Evolutionary conservation across 2,329 filamentous ascomycete species (phyloP), one percentile per base, ranked within the genome.

Genomic region (Pseudogymnoascus sp.): DNA sequence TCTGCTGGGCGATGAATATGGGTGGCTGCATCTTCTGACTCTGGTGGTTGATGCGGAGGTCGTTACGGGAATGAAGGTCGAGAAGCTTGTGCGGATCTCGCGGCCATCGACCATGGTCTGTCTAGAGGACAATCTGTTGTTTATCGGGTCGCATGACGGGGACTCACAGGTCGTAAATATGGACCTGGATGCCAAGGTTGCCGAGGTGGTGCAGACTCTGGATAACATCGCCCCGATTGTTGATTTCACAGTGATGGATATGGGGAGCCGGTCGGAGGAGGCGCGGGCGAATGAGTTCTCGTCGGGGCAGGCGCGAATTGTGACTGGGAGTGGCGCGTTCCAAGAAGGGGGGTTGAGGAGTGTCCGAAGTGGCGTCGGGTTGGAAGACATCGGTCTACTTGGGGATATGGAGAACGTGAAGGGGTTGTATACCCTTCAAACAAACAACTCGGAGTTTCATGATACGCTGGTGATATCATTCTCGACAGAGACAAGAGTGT

Each of bases 241-340:
- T 39, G 94, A 99, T 72, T 97, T 99, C 69, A 88, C 90, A 0
- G 85, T 99, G 14, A 96, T 97, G 91, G 94, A 97, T 70, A 89
- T 97, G 81, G 93, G 92, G 0, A 92, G 91, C 68, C 82, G 91
- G 62, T 38, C 38, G 23, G 38, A 38, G 6, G 58, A 60, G 23
- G 23, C 38, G 12, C 58, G 33, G 10, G 58, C 58, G 11, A 95
- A 94, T 69, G 90, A 94, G 65, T 60, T 60, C 19, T 96, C 92
- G 0, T 96, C 93, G 0, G 94, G 94, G 0, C 93, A 99, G 75
- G 92, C 94, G 52, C 85, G 92, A 39, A 90, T 99, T 65, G 91
- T 99, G 10, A 92, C 93, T 2, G 93, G 92, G 0, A 97, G 92
- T 62, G 94, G 94, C 29, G 92, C 90, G 0, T 94, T 91, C 72